Evolutionary conservation across 2,329 filamentous ascomycete species (phyloP).

Genomic region (Pseudocercospora vitis): DNA sequence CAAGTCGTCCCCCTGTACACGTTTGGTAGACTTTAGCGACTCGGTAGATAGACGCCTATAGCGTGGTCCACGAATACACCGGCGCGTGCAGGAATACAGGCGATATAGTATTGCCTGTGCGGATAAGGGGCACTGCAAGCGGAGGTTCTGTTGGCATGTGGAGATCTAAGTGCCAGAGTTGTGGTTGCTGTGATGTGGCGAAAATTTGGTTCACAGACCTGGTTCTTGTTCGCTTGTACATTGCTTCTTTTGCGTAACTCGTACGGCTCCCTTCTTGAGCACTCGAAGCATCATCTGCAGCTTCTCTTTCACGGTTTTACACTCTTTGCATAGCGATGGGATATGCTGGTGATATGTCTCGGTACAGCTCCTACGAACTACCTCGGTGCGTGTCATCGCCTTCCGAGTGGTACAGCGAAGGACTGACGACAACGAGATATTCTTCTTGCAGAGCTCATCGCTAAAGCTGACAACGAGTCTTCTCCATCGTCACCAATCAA

Average conservation of each 20-base stretch:
- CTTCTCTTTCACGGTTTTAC: background rate
- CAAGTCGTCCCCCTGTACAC: background rate
- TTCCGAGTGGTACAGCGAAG: background rate
- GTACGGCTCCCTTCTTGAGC: background rate
- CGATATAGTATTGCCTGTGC: background rate
- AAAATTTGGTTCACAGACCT: too few relatives aligned
- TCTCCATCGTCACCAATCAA: background rate
- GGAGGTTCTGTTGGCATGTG: too few relatives aligned
- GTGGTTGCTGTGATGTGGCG: too few relatives aligned
- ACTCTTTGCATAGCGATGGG: background rate
- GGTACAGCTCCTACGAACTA: conserved; percentile 2
- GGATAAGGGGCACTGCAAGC: too few relatives aligned
- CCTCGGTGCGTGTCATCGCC: background rate
- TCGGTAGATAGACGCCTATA: conserved; percentile 4
- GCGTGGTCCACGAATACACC: background rate
- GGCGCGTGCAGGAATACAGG: background rate
- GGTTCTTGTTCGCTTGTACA: too few relatives aligned
- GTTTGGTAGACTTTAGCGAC: conserved; percentile 1
- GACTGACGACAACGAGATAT: conserved; percentile 13
- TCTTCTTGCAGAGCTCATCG: conserved; percentile 20
- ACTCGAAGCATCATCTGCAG: background rate
- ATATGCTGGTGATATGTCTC: background rate
- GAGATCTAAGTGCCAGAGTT: too few relatives aligned
- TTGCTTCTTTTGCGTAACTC: too few relatives aligned
- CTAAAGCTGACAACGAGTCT: conserved; percentile 4